Base-by-base conservation (phyloP, 495 filamentous ascomycete genomes). In the Cryomyces minteri region DNA sequence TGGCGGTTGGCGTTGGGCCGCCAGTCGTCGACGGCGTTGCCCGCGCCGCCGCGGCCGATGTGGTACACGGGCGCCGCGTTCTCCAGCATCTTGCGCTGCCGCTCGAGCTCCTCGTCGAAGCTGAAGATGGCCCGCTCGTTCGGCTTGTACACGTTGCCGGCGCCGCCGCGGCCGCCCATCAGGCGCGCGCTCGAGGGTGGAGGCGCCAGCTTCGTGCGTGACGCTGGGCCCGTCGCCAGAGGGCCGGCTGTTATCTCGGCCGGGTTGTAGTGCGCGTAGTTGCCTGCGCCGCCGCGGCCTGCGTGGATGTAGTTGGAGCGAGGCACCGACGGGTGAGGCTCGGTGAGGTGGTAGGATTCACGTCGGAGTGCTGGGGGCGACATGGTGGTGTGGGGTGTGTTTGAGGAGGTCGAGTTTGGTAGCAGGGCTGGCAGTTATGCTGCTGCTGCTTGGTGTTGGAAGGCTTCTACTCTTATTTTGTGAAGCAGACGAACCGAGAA, bases 61-160 rank as follows among this genome's bases (percentile, higher is more conserved):
- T 90, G 79, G 66, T 77, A 84, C 40, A 84, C 72, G 28, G 77
- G 75, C 5, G 74, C 76, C 6, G 54, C 49, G n/a, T 60, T 50
- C 56, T 68, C 72, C 52, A 72, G 69, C 49, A 73, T 60, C 49
- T 80, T 79, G 49, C 79, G 65, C 57, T 74, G 68, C 42, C 68
- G 68, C 53, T 80, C 72, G 48, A 88, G 76, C 60, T 95, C 88
- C 69, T 95, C 88, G 63, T 94, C 85, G 66, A 95, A 90, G 48
- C 74, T 80, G 68, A 94, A 82, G 54, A 84, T 76, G 50, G 82
- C 72, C 39, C 81, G 77, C 53, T 80, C 76, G 56, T 74, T 69
- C 50, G 70, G 64, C 49, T 67, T 65, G 67, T 83, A 80, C 48
- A 86, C 71, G 65, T 95, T 98, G 51, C 90, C 90, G 40, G 80